Base-by-base conservation (phyloP, 768 basidiomycete species). In the Porphyrellus cyaneotinctus region DNA sequence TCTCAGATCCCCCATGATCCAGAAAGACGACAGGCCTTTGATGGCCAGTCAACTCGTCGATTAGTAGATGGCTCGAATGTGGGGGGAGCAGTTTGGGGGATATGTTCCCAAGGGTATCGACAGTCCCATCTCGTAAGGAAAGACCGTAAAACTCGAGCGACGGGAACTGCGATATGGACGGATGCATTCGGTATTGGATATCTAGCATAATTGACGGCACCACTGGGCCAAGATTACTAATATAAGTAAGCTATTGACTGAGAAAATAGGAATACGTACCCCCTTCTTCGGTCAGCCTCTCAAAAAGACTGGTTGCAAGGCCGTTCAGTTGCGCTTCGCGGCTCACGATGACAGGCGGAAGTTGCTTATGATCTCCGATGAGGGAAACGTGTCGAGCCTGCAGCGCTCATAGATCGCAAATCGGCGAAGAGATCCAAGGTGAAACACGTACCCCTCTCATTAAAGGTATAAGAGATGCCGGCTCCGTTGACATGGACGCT, bases 341-440 rank as follows among this genome's bases (percentile, higher is more conserved):
- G 56, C 88, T 91, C 20, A 82, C 75, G 52, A 95, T 90, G 56
- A 95, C 82, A 0, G 94, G 92, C 9, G 94, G 92, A 11, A 97
- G 76, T 65, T 97, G 94, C 64, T 95, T 95, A 70, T 97, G 94
- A 71, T 97, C 94, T n/a, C 94, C 94, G 60, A 97, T 95, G 42
- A 97, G 80, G 1, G 91, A 82, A 30, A 91, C 76, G 61, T 97
- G 94, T 47, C 75, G 78, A 9, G 85, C 86, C 91, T 94, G 63
- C 20, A 43, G 39, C 54, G 56, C 47, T 54, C 43, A 57, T 57
- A 53, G 33, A 52, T 54, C 56, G 60, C 47, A 38, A 47, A 30
- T 54, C 47, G 23, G 31, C 30, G 33, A 17, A 28, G 26, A 57
- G 45, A 43, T 42, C 47, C 23, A 54, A 23, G n/a, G 22, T 53